Conservation (phyloP, 441 rosid genomes). For the Mallotus repandus region DNA sequence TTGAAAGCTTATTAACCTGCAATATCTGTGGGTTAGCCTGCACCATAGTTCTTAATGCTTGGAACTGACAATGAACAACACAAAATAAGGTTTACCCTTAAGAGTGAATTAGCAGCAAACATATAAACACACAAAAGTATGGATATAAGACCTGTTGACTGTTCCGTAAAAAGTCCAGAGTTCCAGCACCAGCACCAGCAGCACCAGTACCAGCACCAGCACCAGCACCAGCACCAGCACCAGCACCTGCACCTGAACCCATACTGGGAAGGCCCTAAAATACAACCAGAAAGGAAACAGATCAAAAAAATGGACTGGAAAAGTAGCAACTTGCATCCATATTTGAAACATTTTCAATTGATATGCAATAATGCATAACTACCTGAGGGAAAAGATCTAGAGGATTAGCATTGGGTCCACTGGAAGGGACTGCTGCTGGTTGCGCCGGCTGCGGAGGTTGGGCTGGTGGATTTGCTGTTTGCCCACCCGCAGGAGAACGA, state of each 20-base stretch:
- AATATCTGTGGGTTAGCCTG: slow-evolving; percentile 92
- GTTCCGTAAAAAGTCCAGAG: slow-evolving; percentile 80
- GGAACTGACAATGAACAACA: slow-evolving; percentile 56
- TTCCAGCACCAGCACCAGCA: slow-evolving; percentile 68
- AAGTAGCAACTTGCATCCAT: neutral
- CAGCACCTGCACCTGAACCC: slow-evolving; percentile 56
- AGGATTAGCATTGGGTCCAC: slow-evolving; percentile 95
- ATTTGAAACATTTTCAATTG: neutral
- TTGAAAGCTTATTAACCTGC: slow-evolving; percentile 46
- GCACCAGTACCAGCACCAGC: slow-evolving; percentile 53
- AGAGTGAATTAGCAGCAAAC: neutral
- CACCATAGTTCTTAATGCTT: slow-evolving; percentile 92
- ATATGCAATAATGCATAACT: neutral
- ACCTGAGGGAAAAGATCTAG: slow-evolving; percentile 95
- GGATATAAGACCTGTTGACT: slow-evolving; percentile 68
- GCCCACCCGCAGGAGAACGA: slow-evolving; percentile 52
- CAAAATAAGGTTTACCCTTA: neutral
- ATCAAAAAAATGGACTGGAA: neutral
- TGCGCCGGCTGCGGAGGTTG: slow-evolving; percentile 55
- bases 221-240: slow-evolving; percentile 72
- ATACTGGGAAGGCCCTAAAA: slow-evolving; percentile 77
- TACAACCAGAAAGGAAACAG: neutral
- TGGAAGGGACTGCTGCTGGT: slow-evolving; percentile 45
- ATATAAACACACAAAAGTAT: neutral
- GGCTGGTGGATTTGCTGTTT: slow-evolving; percentile 47